Percentiles rank a stretch among this genome's conserved stretches.
Conservation (phyloP, 140 eudicot species). For the Ambrosia hybrid region DNA sequence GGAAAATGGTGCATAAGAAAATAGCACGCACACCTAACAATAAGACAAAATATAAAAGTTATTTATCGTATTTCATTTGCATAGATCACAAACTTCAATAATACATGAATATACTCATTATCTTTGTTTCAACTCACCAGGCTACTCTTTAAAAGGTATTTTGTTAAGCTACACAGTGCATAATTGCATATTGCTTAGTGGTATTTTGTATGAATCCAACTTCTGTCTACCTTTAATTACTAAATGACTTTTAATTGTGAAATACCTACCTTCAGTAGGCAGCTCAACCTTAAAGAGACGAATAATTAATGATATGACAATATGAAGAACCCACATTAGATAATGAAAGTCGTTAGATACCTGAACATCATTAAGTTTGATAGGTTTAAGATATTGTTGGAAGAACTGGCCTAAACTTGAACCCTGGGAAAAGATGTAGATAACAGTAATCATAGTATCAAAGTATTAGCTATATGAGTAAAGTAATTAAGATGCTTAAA, state of each 20-base stretch:
- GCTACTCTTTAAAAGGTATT: no score
- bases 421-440: slow-evolving; percentile 50
- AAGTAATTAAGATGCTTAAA: not conserved
- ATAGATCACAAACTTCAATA: no score
- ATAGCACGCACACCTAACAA: no score
- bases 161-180: no score
- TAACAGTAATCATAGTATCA: not conserved
- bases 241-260: slow-evolving; percentile 1
- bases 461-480: not conserved
- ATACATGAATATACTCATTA: no score
- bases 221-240: no score
- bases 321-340: slow-evolving; percentile 2
- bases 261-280: slow-evolving; percentile 77
- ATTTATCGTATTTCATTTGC: no score
- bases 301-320: not conserved
- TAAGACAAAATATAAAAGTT: no score
- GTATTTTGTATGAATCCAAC: no score
- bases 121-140: no score
- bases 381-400: slow-evolving; percentile 82
- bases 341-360: slow-evolving; percentile 37
- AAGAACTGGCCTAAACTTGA: slow-evolving; percentile 96
- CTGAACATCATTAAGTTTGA: slow-evolving; percentile 73
- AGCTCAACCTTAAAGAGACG: slow-evolving; percentile 64
- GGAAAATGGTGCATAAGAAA: no score
- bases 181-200: no score